Conservation (phyloP, 78 protist genomes). For the Protostelium mycophagum region DNA sequence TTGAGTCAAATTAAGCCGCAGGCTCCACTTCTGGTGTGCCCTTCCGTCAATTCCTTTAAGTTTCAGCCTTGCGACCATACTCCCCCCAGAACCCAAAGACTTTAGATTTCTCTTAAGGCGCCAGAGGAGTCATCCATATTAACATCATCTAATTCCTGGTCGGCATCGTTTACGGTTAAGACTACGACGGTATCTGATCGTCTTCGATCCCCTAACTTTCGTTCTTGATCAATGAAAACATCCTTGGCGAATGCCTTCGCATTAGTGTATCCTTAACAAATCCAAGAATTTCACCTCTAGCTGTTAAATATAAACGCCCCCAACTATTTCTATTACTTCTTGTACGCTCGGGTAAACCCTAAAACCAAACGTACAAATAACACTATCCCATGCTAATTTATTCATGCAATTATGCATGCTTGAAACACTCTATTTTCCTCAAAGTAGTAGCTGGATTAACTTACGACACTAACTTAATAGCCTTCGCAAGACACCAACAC, state of each 20-base stretch:
- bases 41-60: constrained; percentile 95
- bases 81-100: constrained; percentile 88
- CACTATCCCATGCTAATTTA: constrained; percentile 73
- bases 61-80: constrained; percentile 92
- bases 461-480: not conserved
- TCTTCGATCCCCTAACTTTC: constrained; percentile 94
- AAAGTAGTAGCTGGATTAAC: constrained; percentile 54
- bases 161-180: constrained; percentile 92
- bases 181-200: constrained; percentile 95
- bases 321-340: constrained; percentile 84
- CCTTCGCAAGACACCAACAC: constrained; percentile 4
- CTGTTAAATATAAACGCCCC: constrained; percentile 80
- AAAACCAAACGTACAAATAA: no score
- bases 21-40: constrained; percentile 92
- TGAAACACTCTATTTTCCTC: constrained; percentile 87
- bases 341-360: constrained; percentile 11
- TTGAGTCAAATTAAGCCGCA: constrained; percentile 93
- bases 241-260: constrained; percentile 93
- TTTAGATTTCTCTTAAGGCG: constrained; percentile 76
- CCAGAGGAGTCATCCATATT: constrained; percentile 21
- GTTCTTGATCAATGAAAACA: constrained; percentile 88
- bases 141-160: constrained; percentile 76
- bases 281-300: constrained; percentile 94
- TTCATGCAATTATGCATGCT: constrained; percentile 72
- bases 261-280: constrained; percentile 73